A percentile compares a stretch with the other conserved stretches of the same genome.
Evolutionary conservation across 169 alveolate species (phyloP).

Genomic region (Plasmodium coatneyi): DNA sequence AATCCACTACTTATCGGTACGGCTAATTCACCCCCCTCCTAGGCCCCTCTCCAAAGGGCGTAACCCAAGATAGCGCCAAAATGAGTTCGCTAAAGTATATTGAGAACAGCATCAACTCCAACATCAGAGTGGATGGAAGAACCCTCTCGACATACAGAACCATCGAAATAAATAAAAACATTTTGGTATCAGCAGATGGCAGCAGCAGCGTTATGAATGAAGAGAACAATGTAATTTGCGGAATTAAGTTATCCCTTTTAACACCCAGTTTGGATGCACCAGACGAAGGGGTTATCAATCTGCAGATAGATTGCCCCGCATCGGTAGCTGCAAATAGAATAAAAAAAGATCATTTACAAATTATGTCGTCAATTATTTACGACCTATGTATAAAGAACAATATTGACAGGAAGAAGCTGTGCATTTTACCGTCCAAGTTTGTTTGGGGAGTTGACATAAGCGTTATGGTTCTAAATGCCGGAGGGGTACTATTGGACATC

Average conservation of each 20-base stretch:
- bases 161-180: slow-evolving; percentile 52
- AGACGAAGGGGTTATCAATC: slow-evolving; percentile 64
- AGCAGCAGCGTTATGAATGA: slow-evolving; percentile 74
- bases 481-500: slow-evolving; percentile 82
- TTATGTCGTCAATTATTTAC: slow-evolving; percentile 62
- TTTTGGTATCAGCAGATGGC: slow-evolving; percentile 70
- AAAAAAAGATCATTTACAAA: slow-evolving; percentile 70
- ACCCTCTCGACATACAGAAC: slow-evolving; percentile 51
- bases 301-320: slow-evolving; percentile 73
- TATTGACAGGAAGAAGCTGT: slow-evolving; percentile 76
- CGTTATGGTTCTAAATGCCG: slow-evolving; percentile 81
- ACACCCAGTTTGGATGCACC: slow-evolving; percentile 23
- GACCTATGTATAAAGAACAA: slow-evolving; percentile 69
- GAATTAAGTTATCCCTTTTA: slow-evolving; percentile 44
- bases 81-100: slow-evolving; percentile 69
- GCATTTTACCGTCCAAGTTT: slow-evolving; percentile 79
- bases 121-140: slow-evolving; percentile 64
- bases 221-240: slow-evolving; percentile 73
- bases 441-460: slow-evolving; percentile 81
- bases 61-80: background rate
- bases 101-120: slow-evolving; percentile 55
- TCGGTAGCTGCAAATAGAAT: slow-evolving; percentile 68
- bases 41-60: background rate
- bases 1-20: background rate
- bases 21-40: background rate